Evolutionary conservation across 2,329 filamentous ascomycete genomes (phyloP), one percentile per base, ranked within the genome.

Genomic region (Cryoendolithus antarcticus): DNA sequence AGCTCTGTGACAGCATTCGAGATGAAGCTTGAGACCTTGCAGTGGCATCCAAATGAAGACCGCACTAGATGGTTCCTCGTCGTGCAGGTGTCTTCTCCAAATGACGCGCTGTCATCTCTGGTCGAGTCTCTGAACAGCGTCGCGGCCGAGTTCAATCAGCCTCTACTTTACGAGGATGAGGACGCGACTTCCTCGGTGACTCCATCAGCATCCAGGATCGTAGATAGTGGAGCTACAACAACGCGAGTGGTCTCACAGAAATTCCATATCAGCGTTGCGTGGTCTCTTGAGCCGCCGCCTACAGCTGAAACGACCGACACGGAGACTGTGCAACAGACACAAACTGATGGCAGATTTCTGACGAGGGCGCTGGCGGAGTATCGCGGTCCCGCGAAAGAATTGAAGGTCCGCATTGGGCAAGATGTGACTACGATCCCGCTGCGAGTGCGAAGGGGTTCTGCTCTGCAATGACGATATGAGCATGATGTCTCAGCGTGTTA

Each of bases 191-290:
- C 7, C 24, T 27, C 24, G 12, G 13, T 15, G 34, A 21, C 21
- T 29, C 55, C 48, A 28, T 45, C 35, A 48, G 57, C 6, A 48
- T 51, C 8, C 15, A 52, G 28, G 69, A 75, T 48, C 58, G 59
- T 39, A 70, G 70, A 4, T 9, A 11, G 31, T 32, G 11, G 31
- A 32, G 31, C 31, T 11, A 15, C 11, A 19, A 19, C 34, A 21
- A 35, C 34, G 4, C 12, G 31, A 30, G 10, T 31, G 15, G 15
- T 31, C 24, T 11, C 34, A 5, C 28, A 36, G 33, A 41, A 44
- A 13, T 95, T 95, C 54, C 91, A 98, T 60, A 65, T 96, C 43
- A 94, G 86, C 34, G 75, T 98, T 40, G 91, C 81, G 0, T 96
- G 89, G 91, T 81, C 74, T 1, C 69, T 89, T 45, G 60, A 66